Evolutionary conservation across 306 rosid genomes (phyloP).

Genomic region (Sicyos edulis): DNA sequence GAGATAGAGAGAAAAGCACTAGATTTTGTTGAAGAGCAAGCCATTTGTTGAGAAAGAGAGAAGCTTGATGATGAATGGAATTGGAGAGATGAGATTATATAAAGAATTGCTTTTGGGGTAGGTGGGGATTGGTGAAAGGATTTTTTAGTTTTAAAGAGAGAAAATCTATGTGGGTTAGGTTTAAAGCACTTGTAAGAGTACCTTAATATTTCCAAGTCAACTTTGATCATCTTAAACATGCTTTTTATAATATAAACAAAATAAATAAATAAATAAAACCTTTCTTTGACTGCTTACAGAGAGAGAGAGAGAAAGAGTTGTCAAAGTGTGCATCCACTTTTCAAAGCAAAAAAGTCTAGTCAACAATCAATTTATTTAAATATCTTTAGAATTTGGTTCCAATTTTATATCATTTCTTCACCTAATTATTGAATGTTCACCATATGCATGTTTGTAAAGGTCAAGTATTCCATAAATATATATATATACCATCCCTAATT

Average conservation of each 20-base stretch:
- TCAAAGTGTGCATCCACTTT: slow-evolving; percentile 10
- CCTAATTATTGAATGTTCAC: no score
- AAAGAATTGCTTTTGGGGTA: background rate
- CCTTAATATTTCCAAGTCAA: background rate
- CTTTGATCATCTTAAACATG: slow-evolving; percentile 16
- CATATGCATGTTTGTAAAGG: no score
- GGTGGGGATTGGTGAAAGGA: slow-evolving; percentile 8
- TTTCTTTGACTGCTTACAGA: background rate
- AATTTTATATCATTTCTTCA: background rate
- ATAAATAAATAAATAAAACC: background rate
- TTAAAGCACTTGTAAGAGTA: background rate
- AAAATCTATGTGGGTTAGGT: background rate
- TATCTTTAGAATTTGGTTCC: background rate
- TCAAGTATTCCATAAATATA: no score
- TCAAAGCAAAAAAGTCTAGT: background rate
- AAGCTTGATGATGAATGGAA: no score
- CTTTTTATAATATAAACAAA: background rate
- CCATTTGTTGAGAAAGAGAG: no score
- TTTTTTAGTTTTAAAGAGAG: background rate
- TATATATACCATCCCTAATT: no score
- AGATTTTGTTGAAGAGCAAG: no score
- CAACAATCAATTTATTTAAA: background rate
- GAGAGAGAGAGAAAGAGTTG: no score
- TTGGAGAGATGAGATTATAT: background rate
- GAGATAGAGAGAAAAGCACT: background rate